Evolutionary conservation across 371 early-diverging fungal species (phyloP).

Genomic region (Mortierella sp.): DNA sequence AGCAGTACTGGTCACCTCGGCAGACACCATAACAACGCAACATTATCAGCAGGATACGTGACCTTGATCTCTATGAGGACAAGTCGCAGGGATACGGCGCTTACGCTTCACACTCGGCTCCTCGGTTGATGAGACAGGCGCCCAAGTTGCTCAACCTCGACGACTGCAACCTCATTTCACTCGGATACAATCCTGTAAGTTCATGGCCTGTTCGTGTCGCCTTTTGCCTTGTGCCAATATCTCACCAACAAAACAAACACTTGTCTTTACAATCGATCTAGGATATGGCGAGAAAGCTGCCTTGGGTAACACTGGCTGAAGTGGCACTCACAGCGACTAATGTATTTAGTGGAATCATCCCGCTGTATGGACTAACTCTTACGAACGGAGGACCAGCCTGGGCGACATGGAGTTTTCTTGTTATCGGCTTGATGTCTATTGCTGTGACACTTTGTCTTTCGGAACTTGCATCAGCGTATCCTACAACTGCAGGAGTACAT

Average conservation of each 20-base stretch:
- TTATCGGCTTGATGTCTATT: constrained; percentile 40
- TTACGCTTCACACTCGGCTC: constrained; percentile 15
- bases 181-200: constrained; percentile 48
- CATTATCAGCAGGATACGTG: constrained; percentile 26
- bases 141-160: constrained; percentile 45
- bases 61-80: constrained; percentile 36
- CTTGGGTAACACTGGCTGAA: constrained; percentile 37
- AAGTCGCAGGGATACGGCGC: constrained; percentile 20
- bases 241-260: not conserved
- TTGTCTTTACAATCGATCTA: not conserved
- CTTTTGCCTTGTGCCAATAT: not conserved
- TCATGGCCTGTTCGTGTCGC: not conserved
- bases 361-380: constrained; percentile 34
- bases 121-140: constrained; percentile 34
- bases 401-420: constrained; percentile 48
- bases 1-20: not conserved
- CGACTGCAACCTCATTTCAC: constrained; percentile 32
- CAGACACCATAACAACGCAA: constrained; percentile 13
- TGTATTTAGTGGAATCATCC: constrained; percentile 38
- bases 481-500: constrained; percentile 47
- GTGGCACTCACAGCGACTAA: constrained; percentile 32
- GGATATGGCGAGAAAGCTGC: constrained; percentile 41
- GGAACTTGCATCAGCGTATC: constrained; percentile 52
- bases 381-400: constrained; percentile 54
- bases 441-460: constrained; percentile 39